Base-by-base conservation (phyloP, 2,329 filamentous ascomycete genomes). In the Fusarium stilboides region DNA sequence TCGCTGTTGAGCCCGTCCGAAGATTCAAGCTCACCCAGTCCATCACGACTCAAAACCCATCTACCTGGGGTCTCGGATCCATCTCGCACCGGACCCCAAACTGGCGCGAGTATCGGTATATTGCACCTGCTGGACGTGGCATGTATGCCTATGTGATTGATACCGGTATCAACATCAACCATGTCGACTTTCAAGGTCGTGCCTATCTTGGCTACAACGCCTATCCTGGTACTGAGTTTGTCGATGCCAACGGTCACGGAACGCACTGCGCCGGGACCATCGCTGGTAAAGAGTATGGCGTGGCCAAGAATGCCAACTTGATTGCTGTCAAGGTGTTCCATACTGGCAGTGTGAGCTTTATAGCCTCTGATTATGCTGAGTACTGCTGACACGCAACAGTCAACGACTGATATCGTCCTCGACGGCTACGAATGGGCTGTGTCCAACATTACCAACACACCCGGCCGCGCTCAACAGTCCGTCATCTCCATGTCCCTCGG, bases 401-500 rank as follows among this genome's bases (percentile, higher is more conserved):
- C 73, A 12, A 65, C 70, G 6, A 75, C 65, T 1, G 64, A 70
- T 7, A 70, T 76, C 15, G 65, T 77, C 37, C 69, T 78, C 20
- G 71, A 77, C 9, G 79, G 79, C 31, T 78, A 72, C 46, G 69
- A 79, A 44, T 83, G 77, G 76, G 83, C 83, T 8, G 80, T 82
- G 26, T 76, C 78, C 56, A 81, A 85, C 73, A 82, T 82, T 63
- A 75, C 73, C 43, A 68, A 60, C 36, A 78, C 76, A 4, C 77
- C 80, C 17, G 77, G 76, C 43, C 83, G 83, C 22, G 73, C 77
- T 40, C 72, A 58, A 24, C 80, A 80, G n/a, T 77, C 85, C 17
- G 85, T 88, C 19, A 81, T 87, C 60, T 86, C 82, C 78, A 84
- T 89, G 84, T 88, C 85, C 22, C 81, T 89, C 3, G 86, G 86